These are phyloP conservation scores for Lipomyces spencermartinsiae DNA, from an alignment of 805 yeast species.

Conservation along the genomic window DNA sequence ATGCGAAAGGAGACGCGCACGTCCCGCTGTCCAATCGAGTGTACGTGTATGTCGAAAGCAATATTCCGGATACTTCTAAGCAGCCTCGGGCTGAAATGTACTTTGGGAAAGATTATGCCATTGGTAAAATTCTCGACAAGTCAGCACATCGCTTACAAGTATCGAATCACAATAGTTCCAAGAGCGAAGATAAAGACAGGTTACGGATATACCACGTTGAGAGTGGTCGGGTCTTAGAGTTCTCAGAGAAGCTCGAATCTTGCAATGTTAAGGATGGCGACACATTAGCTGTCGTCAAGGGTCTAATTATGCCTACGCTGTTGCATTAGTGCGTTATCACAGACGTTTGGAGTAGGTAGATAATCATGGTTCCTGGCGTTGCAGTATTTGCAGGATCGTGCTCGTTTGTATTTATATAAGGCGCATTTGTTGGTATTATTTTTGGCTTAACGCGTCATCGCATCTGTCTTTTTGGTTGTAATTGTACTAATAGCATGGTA, in stretches of 20 bases:
- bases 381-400: not conserved
- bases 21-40: slow-evolving; percentile 54
- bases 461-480: not conserved
- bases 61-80: not conserved
- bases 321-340: slow-evolving; percentile 16
- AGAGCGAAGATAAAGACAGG: slow-evolving; percentile 52
- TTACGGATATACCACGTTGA: slow-evolving; percentile 55
- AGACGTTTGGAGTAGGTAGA: not conserved
- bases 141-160: slow-evolving; percentile 57
- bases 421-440: not conserved
- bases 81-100: slow-evolving; percentile 47
- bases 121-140: slow-evolving; percentile 64
- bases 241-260: slow-evolving; percentile 51
- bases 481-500: not conserved
- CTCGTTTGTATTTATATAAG: not conserved
- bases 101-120: slow-evolving; percentile 63
- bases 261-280: slow-evolving; percentile 57
- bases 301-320: slow-evolving; percentile 44
- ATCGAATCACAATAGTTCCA: slow-evolving; percentile 53
- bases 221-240: slow-evolving; percentile 47
- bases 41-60: slow-evolving; percentile 52
- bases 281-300: slow-evolving; percentile 59
- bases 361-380: not conserved
- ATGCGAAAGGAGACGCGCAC: slow-evolving; percentile 60
- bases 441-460: not conserved